Evolutionary conservation across 805 yeast species (phyloP).

Genomic region (Barnettozyma californica): DNA sequence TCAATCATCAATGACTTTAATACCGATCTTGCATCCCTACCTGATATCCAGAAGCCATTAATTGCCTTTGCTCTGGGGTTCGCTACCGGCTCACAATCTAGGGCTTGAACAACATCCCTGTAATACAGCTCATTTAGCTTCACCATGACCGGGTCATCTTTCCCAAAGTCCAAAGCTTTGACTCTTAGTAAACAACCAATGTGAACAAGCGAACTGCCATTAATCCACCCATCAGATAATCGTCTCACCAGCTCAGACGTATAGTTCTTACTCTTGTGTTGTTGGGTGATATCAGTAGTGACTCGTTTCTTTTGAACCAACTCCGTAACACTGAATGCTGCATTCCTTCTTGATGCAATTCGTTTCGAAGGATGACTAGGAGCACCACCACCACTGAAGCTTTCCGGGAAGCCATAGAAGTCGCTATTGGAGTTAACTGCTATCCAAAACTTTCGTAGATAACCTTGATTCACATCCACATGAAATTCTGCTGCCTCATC

Average conservation of each 20-base stretch:
- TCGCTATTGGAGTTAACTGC: constrained; percentile 10
- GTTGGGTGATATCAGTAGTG: constrained; percentile 8
- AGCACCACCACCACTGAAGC: constrained; percentile 19
- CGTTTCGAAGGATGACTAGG: constrained; percentile 10
- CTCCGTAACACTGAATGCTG: constrained; percentile 2
- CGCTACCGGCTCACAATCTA: constrained; percentile 18
- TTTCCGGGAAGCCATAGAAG: constrained; percentile 18
- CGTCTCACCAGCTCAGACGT: constrained; percentile 12
- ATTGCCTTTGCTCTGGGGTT: constrained; percentile 7
- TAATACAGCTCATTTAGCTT: constrained; percentile 21
- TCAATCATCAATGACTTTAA: constrained; percentile 4
- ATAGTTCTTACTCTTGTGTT: constrained; percentile 3
- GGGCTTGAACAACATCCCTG: constrained; percentile 19
- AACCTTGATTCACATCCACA: constrained; percentile 10
- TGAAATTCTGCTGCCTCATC: constrained; percentile 4
- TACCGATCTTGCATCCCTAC: constrained; percentile 18
- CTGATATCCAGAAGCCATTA: constrained; percentile 26
- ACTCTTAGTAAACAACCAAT: constrained; percentile 17
- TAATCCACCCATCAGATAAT: constrained; percentile 25
- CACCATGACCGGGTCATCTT: constrained; percentile 25
- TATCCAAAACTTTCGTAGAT: constrained; percentile 10
- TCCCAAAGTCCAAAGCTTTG: constrained; percentile 14
- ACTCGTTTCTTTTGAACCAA: constrained; percentile 3
- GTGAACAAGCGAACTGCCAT: constrained; percentile 16
- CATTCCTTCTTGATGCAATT: neutral